Conservation (phyloP, 106 monocot species). For the Apostasia ramifera region DNA sequence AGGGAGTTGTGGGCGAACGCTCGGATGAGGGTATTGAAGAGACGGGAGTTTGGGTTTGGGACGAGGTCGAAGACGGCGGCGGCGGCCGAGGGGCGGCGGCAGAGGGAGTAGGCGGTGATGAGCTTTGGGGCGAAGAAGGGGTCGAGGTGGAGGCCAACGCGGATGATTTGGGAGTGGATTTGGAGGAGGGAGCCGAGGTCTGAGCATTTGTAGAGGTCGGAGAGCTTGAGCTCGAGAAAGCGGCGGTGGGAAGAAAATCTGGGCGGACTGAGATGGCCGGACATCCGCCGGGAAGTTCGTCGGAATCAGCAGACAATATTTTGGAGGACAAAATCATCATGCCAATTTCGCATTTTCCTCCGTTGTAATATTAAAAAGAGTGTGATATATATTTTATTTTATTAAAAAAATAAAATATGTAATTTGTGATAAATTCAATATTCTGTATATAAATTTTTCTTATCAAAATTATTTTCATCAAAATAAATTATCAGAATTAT, state of each 20-base stretch:
- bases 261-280: conserved; percentile 16
- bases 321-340: no score
- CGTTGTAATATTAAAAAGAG: no score
- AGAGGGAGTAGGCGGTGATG: conserved; percentile 57
- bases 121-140: conserved; percentile 59
- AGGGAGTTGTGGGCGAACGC: conserved; percentile 30
- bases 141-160: conserved; percentile 39
- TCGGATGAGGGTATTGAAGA: conserved; percentile 67
- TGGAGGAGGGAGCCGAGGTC: conserved; percentile 27
- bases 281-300: neutral
- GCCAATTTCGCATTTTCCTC: no score
- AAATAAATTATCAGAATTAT: no score
- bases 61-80: conserved; percentile 38
- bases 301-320: no score
- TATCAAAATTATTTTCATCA: no score
- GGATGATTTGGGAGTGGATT: conserved; percentile 49
- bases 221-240: conserved; percentile 40
- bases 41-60: conserved; percentile 39
- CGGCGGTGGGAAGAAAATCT: conserved; percentile 44
- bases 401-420: no score
- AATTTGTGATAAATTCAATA: no score
- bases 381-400: no score
- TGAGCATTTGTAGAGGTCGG: conserved; percentile 45
- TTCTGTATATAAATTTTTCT: no score
- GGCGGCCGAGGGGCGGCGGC: conserved; percentile 20